phyloP scores from a whole-genome alignment of 768 basidiomycete genomes.

The Suillus spraguei region DNA sequence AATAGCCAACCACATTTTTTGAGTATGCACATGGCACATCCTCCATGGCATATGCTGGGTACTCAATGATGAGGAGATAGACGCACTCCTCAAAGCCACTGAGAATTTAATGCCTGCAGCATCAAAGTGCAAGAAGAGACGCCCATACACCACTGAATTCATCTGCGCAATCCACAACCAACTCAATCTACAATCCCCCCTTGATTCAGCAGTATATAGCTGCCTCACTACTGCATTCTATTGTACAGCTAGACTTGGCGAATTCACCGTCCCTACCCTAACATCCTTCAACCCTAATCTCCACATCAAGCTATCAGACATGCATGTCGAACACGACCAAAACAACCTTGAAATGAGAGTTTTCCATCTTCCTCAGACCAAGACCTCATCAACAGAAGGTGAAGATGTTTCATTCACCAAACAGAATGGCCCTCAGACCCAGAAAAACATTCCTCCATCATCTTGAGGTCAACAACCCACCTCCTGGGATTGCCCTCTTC shows the following conservation, averaged over 20 bases:
- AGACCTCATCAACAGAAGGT: not conserved
- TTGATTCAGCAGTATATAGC: not conserved
- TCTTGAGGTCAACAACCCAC: not conserved
- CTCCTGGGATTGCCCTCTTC: not conserved
- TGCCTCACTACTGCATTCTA: not conserved
- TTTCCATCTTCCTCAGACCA: not conserved
- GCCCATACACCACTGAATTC: not conserved
- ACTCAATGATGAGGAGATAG: slow-evolving; percentile 16
- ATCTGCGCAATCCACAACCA: not conserved
- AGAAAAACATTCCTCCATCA: not conserved
- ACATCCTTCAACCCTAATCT: not conserved
- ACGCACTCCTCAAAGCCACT: slow-evolving; percentile 31
- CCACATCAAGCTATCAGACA: not conserved
- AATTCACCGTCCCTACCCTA: not conserved
- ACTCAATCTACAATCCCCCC: not conserved
- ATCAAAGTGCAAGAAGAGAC: slow-evolving; percentile 26
- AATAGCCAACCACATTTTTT: slow-evolving; percentile 9
- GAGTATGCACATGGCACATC: slow-evolving; percentile 29
- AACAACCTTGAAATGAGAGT: no score
- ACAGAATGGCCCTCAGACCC: not conserved
- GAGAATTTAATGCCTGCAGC: slow-evolving; percentile 18
- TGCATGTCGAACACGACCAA: fast-evolving
- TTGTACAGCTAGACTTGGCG: not conserved
- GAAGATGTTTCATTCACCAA: not conserved
- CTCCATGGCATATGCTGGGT: slow-evolving; percentile 21